These are phyloP conservation scores for Podaxis pistillaris DNA, from an alignment of 768 basidiomycete species.

Conservation along the genomic window DNA sequence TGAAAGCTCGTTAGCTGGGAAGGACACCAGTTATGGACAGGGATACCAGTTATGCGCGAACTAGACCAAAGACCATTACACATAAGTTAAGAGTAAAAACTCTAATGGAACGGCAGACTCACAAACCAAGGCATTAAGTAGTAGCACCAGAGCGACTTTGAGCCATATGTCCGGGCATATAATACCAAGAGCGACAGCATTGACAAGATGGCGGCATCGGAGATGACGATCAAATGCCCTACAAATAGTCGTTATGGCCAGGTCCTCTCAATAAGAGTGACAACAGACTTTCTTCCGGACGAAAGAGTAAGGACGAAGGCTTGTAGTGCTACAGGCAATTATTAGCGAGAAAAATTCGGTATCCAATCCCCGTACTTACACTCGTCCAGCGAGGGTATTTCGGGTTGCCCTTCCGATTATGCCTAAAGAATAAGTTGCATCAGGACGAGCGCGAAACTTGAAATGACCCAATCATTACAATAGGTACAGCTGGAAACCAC, in stretches of 20 bases:
- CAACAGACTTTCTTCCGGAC: constrained; percentile 40
- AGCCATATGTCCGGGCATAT: constrained; percentile 31
- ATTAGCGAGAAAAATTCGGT: background rate
- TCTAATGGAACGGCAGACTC: constrained; percentile 11
- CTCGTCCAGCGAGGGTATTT: constrained; percentile 43
- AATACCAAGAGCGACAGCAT: constrained; percentile 36
- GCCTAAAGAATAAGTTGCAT: constrained; percentile 21
- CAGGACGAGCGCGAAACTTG: background rate
- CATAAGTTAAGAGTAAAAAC: background rate
- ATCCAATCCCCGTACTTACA: constrained; percentile 25
- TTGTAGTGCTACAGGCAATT: constrained; percentile 36
- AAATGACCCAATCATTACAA: constrained; percentile 27
- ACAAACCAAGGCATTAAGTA: constrained; percentile 54
- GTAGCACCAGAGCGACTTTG: constrained; percentile 32
- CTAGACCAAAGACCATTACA: constrained; percentile 22
- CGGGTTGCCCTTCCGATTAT: constrained; percentile 47
- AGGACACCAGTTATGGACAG: background rate
- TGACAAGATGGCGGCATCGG: constrained; percentile 37
- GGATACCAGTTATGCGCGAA: constrained; percentile 44
- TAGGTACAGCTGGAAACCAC: constrained; percentile 47
- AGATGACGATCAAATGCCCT: constrained; percentile 38
- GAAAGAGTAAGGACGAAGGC: constrained; percentile 44
- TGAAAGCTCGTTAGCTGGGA: constrained; percentile 19
- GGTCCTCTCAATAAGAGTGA: background rate
- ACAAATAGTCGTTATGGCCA: background rate